A percentile compares a stretch with the other conserved stretches of the same genome.
Conservation (phyloP, 2,329 filamentous ascomycete species). For the Arthrobotrys sphaeroides region DNA sequence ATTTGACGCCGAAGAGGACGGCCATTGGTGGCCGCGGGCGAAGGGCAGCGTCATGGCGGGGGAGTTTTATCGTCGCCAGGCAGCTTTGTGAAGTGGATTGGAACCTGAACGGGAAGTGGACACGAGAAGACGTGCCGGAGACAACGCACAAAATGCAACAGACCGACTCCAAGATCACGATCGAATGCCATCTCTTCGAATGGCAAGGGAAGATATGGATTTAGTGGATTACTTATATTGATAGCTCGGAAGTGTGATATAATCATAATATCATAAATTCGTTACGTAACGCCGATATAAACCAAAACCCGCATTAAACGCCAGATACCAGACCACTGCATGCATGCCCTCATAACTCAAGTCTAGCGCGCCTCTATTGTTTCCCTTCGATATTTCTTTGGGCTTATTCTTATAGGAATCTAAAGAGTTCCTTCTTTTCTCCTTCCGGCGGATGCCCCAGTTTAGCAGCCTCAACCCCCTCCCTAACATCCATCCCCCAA, state of each 20-base stretch:
- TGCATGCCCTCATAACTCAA: too few species aligned
- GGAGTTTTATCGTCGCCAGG: slow-evolving; percentile 36
- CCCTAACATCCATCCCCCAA: slow-evolving; percentile 3
- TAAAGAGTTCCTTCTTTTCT: not conserved
- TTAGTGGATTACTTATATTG: too few species aligned
- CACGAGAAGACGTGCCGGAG: slow-evolving; percentile 24
- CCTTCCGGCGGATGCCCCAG: not conserved
- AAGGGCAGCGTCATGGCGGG: slow-evolving; percentile 28
- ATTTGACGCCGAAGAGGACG: not conserved
- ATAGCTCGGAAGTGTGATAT: too few species aligned
- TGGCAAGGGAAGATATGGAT: too few species aligned
- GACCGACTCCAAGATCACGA: not conserved
- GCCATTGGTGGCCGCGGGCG: slow-evolving; percentile 34
- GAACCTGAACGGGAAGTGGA: not conserved
- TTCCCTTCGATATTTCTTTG: too few species aligned
- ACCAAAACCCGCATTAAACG: not conserved
- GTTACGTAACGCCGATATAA: not conserved
- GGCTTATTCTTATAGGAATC: not conserved
- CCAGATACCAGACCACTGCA: too few species aligned
- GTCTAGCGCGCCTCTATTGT: not conserved
- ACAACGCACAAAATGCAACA: slow-evolving; percentile 49
- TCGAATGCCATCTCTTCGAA: too few species aligned
- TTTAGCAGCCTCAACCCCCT: not conserved
- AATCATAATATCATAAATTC: not conserved
- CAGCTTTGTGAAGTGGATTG: not conserved